Base-by-base conservation (phyloP, 2,329 filamentous ascomycete species). In the Diaporthe ilicicola region DNA sequence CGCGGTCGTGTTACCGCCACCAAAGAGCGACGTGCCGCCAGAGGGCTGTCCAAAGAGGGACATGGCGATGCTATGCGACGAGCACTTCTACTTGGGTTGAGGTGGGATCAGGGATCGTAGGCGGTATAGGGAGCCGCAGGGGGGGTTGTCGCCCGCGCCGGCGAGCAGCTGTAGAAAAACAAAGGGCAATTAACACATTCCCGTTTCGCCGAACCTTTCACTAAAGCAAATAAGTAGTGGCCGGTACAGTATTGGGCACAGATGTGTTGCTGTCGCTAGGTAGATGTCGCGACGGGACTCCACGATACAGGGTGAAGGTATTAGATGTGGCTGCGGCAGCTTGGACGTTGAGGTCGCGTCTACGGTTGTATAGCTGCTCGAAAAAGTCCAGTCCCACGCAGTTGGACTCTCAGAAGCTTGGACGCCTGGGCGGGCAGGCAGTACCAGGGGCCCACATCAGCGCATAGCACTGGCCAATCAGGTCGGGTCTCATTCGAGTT, bases 21-120 rank as follows among this genome's bases (percentile, higher is more conserved):
- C 76, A 67, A 78, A 78, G 1, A 76, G 50, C n/a, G 76, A 76
- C 56, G 75, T 69, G 64, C 74, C 75, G 22, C 50, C 69, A 39
- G 76, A 70, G 19, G 75, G 76, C 70, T 73, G 73, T 13, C 64
- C 64, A 12, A 74, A 69, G n/a, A 64, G 39, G 34, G 67, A 74
- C 54, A 73, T 73, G 9, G 42, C 42, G 24, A 39, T n/a, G 13
- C 24, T 22, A n/a, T 22, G 24, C 17, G 34, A 24, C 22, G 24
- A 59, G 37, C 29, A 15, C 17, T 39, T 32, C 15, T 22, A 29
- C 34, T 50, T 27, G 13, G 29, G 50, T 44, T 12, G 46, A 50
- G 27, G 64, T 48, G 19, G 46, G 54, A 34, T 55, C 34, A 32
- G 37, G 32, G 32, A 37, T 70, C 17, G 66, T 12, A 53, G 39